These are phyloP conservation scores for Saturnispora serradocipensis DNA, from an alignment of 805 yeast species.

Conservation along the genomic window DNA sequence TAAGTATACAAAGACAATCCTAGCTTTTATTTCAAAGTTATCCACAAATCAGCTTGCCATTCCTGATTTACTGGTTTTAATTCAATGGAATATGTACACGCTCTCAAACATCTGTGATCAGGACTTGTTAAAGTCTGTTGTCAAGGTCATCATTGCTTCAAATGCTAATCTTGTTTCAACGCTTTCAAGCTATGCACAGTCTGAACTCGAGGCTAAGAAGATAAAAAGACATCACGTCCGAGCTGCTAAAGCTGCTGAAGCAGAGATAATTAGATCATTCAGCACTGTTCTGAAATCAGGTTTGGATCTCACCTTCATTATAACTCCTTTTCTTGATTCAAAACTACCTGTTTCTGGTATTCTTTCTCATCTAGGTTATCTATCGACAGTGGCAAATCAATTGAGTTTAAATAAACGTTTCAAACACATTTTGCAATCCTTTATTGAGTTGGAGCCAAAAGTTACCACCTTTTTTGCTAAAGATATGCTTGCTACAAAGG, in stretches of 20 bases:
- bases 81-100: slow-evolving; percentile 46
- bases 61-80: slow-evolving; percentile 46
- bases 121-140: slow-evolving; percentile 16
- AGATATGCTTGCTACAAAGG: slow-evolving; percentile 30
- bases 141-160: slow-evolving; percentile 20
- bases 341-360: slow-evolving; percentile 18
- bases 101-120: slow-evolving; percentile 20
- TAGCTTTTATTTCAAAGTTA: slow-evolving; percentile 31
- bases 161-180: slow-evolving; percentile 32
- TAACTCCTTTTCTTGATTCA: slow-evolving; percentile 12
- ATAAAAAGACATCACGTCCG: slow-evolving; percentile 33
- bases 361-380: slow-evolving; percentile 17
- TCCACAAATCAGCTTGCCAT: slow-evolving; percentile 36
- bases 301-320: neutral
- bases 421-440: slow-evolving; percentile 8
- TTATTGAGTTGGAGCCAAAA: slow-evolving; percentile 11
- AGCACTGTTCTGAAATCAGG: slow-evolving; percentile 16
- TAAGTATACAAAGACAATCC: slow-evolving; percentile 24
- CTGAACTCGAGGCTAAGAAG: slow-evolving; percentile 19
- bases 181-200: slow-evolving; percentile 12
- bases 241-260: slow-evolving; percentile 28
- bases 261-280: slow-evolving; percentile 22
- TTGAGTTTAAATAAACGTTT: neutral
- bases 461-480: slow-evolving; percentile 27
- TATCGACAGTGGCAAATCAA: slow-evolving; percentile 6